Conservation (phyloP, 208 protist species). For the Phytomonas sp. region DNA sequence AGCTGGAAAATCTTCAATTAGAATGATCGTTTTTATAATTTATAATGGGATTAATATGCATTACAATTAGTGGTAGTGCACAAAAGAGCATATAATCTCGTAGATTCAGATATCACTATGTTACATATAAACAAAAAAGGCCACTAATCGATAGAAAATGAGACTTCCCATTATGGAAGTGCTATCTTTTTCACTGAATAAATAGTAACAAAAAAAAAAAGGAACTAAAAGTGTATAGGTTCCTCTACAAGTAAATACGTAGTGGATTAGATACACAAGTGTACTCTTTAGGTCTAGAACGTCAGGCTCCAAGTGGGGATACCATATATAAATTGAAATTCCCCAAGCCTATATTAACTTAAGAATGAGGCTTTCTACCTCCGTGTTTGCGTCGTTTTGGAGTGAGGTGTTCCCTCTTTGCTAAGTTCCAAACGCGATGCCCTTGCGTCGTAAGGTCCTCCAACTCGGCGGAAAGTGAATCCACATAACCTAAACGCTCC, state of each 20-base stretch:
- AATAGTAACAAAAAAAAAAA: not conserved
- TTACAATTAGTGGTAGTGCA: slow-evolving; percentile 3
- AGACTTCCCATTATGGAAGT: not conserved
- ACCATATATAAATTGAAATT: not conserved
- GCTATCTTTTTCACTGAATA: not conserved
- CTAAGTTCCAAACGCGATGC: not conserved
- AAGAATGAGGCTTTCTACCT: not conserved
- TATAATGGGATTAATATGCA: too few relatives aligned
- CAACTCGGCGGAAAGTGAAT: slow-evolving; percentile 23
- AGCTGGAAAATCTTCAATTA: too few relatives aligned
- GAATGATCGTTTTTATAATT: too few relatives aligned
- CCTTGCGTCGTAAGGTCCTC: slow-evolving; percentile 47
- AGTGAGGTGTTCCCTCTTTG: not conserved
- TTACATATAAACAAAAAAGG: not conserved
- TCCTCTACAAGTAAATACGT: not conserved
- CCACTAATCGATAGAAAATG: not conserved
- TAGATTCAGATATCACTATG: not conserved
- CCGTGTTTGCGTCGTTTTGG: not conserved
- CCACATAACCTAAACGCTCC: slow-evolving; percentile 21
- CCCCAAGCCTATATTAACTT: not conserved
- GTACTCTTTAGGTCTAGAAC: not conserved
- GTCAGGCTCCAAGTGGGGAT: not conserved
- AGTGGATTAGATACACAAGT: not conserved
- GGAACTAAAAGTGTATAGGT: not conserved
- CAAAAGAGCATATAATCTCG: slow-evolving; percentile 8